Conservation (phyloP, 1,284 basidiomycete genomes). For the Coniophora puteana region DNA sequence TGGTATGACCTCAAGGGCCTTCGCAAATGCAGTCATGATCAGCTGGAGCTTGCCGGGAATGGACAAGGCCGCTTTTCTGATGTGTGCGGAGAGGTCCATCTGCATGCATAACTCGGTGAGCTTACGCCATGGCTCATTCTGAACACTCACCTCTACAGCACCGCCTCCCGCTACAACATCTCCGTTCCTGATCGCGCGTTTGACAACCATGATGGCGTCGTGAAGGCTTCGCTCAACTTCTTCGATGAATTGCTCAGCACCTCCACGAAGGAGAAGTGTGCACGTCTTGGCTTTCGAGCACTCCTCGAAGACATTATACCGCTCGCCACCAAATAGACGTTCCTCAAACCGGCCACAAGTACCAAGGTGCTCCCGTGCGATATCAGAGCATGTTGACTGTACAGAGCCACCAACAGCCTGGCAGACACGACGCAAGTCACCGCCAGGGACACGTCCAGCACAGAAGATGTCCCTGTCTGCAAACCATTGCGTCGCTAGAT, state of each 20-base stretch:
- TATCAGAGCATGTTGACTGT: constrained; percentile 95
- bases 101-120: constrained; percentile 34
- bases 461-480: constrained; percentile 99
- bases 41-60: constrained; percentile 97
- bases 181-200: constrained; percentile 93
- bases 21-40: constrained; percentile 94
- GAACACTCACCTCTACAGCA: constrained; percentile 85
- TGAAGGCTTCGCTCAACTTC: constrained; percentile 97
- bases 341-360: constrained; percentile 93
- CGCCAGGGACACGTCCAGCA: constrained; percentile 90
- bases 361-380: constrained; percentile 87
- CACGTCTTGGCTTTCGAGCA: constrained; percentile 97
- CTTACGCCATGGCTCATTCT: no score
- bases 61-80: constrained; percentile 86
- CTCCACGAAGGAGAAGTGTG: constrained; percentile 93
- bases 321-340: constrained; percentile 93
- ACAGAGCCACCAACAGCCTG: constrained; percentile 95
- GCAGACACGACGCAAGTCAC: constrained; percentile 91
- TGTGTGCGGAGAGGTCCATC: constrained; percentile 97
- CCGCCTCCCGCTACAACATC: constrained; percentile 98
- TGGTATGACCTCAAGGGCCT: constrained; percentile 96
- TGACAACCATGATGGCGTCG: constrained; percentile 99
- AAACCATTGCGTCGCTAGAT: constrained; percentile 99
- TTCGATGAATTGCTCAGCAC: constrained; percentile 98
- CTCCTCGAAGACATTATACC: constrained; percentile 95